Conservation (phyloP, 495 filamentous ascomycete species). For the Aspergillus homomorphus region DNA sequence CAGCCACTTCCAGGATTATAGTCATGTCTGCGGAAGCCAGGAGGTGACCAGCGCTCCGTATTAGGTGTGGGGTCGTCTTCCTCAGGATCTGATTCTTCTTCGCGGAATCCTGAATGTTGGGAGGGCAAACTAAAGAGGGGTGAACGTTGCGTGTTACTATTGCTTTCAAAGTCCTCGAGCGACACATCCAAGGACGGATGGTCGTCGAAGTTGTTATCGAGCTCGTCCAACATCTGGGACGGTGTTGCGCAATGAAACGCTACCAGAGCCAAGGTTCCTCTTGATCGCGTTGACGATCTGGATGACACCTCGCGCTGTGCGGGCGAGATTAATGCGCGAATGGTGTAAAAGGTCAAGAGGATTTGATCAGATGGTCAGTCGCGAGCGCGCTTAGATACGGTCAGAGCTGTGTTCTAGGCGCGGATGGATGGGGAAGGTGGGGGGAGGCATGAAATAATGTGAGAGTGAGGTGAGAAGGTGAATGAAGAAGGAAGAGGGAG, state of each 20-base stretch:
- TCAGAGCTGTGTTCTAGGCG: conserved; percentile 3
- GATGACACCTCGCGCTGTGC: conserved; percentile 11
- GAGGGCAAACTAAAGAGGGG: conserved; percentile 62
- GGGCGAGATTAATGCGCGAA: not conserved
- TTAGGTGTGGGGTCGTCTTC: conserved; percentile 34
- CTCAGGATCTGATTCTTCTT: conserved; percentile 54
- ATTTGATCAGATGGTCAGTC: conserved; percentile 20
- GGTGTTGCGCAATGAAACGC: conserved; percentile 30
- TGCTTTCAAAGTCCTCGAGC: conserved; percentile 71
- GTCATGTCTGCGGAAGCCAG: conserved; percentile 53
- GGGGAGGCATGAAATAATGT: conserved; percentile 5
- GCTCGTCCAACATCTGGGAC: conserved; percentile 48
- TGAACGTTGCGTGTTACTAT: conserved; percentile 48
- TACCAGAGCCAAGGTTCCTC: conserved; percentile 20
- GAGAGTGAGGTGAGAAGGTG: conserved; percentile 10
- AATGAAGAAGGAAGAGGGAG: conserved; percentile 5
- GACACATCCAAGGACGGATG: conserved; percentile 69
- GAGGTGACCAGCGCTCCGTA: conserved; percentile 56
- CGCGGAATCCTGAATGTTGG: conserved; percentile 74
- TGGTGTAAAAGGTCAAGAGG: conserved; percentile 9
- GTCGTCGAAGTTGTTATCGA: conserved; percentile 58
- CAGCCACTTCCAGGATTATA: conserved; percentile 51
- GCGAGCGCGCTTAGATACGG: conserved; percentile 19
- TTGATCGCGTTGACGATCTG: conserved; percentile 22
- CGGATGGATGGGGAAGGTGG: conserved; percentile 1